Evolutionary conservation across 1,139 yeast genomes (phyloP), one percentile per base, ranked within the genome.

Genomic region (Suhomyces bokatorum): DNA sequence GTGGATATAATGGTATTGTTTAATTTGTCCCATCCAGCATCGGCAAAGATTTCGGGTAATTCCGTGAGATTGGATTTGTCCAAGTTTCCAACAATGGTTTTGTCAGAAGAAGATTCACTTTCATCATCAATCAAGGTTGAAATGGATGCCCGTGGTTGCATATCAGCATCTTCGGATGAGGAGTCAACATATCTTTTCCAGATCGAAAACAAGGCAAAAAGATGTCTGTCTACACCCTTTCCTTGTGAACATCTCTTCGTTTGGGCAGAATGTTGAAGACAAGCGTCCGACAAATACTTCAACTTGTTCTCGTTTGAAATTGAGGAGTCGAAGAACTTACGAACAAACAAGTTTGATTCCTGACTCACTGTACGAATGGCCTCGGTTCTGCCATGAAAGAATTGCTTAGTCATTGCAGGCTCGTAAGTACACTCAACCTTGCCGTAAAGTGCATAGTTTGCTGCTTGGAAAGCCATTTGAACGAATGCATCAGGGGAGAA

Each of bases 401-500:
- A 90, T 47, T 74, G 74, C 63, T 90, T 90, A 2, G 97, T 90
- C 97, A 90, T 90, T 11, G 96, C 96, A 3, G 97, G 97, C 67
- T 90, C 97, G 64, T 90, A 90, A 12, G 96, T 88, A 55, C 95
- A 87, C 63, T 89, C 97, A 35, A 89, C 95, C 59, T 87, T 87
- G 37, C 97, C 97, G 62, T 90, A 90, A 42, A 90, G 75, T 0
- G 96, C 95, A 61, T 88, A 90, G 65, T 89, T 90, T 10, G 96
- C 89, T 4, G 95, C 89, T 65, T 90, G 97, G 73, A 89, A 89
- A 15, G 91, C 87, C 95, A 90, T 89, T 66, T 90, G 97, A 37
- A 87, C 86, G 66, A 87, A 90, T 0, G 97, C 97, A 72, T 90
- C 97, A 0, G 97, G 97, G 6, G 96, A 87, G 63, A 83, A 85